Evolutionary conservation across 176 grass and related monocot species (phyloP).

Genomic region (Aegilops speltoides): DNA sequence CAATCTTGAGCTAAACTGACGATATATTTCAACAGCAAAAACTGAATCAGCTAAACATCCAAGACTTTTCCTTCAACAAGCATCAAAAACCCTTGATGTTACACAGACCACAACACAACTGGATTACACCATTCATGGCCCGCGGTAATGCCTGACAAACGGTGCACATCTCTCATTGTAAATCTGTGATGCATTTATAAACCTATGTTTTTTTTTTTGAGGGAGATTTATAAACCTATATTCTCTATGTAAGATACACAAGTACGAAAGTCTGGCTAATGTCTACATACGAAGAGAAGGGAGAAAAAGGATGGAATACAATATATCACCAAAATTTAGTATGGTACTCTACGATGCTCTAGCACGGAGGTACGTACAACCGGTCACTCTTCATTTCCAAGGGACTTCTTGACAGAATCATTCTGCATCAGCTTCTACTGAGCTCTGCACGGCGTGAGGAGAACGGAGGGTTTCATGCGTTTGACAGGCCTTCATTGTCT

Average conservation of each 20-base stretch:
- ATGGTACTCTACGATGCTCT: neutral
- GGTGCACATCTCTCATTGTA: neutral
- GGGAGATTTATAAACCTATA: neutral
- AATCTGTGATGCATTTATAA: neutral
- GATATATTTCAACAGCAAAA: neutral
- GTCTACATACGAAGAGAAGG: neutral
- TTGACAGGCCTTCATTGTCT: constrained; percentile 94
- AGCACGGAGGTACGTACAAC: neutral
- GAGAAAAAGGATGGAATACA: neutral
- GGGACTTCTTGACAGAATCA: constrained; percentile 26
- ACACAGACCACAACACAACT: neutral
- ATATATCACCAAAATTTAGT: neutral
- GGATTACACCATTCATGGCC: neutral
- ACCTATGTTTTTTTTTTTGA: too few relatives aligned
- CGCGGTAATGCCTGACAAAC: too few relatives aligned
- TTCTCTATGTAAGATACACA: neutral
- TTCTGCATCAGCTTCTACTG: constrained; percentile 27
- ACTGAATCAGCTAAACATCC: neutral
- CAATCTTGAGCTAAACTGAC: neutral
- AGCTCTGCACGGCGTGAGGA: constrained; percentile 48
- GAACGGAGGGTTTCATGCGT: constrained; percentile 67
- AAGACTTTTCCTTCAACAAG: neutral
- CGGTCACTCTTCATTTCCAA: neutral
- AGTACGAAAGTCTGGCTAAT: neutral
- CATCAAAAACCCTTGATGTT: neutral